Percentiles rank a stretch among this genome's conserved stretches.
Evolutionary conservation across 2,329 filamentous ascomycete species (phyloP).

Genomic region (Trichoderma simmonsii): DNA sequence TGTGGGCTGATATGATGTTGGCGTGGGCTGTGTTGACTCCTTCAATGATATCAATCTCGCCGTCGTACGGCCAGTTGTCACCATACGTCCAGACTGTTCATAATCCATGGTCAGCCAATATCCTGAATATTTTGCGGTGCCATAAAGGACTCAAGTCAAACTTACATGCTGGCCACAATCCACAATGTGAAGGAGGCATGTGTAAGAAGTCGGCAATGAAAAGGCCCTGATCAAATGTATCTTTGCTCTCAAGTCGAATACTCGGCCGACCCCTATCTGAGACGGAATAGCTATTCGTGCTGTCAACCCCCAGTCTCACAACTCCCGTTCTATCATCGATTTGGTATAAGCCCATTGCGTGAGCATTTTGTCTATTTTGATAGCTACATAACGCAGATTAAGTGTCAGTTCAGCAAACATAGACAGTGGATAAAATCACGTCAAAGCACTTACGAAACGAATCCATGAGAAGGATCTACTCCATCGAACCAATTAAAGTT

Average conservation of each 20-base stretch:
- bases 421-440: too few species aligned
- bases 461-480: constrained; percentile 63
- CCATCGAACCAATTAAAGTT: constrained; percentile 51
- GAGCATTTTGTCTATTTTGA: constrained; percentile 41
- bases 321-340: constrained; percentile 40
- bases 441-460: constrained; percentile 55
- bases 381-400: constrained; percentile 36
- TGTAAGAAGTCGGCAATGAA: constrained; percentile 70
- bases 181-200: constrained; percentile 69
- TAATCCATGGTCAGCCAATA: background rate
- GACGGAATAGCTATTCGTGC: constrained; percentile 35
- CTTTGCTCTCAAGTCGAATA: constrained; percentile 64
- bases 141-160: background rate
- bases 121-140: too few species aligned
- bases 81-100: constrained; percentile 52
- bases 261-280: constrained; percentile 49
- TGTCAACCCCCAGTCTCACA: constrained; percentile 48
- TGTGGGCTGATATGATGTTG: constrained; percentile 63
- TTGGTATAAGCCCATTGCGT: constrained; percentile 39
- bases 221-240: constrained; percentile 61
- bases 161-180: constrained; percentile 69
- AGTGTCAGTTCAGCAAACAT: background rate
- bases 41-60: constrained; percentile 70
- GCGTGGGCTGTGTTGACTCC: constrained; percentile 60
- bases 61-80: constrained; percentile 57